Percentiles rank a stretch among this genome's conserved stretches.
phyloP scores from a whole-genome alignment of 192 early-diverging fungal species.

The Podila clonocystis region DNA sequence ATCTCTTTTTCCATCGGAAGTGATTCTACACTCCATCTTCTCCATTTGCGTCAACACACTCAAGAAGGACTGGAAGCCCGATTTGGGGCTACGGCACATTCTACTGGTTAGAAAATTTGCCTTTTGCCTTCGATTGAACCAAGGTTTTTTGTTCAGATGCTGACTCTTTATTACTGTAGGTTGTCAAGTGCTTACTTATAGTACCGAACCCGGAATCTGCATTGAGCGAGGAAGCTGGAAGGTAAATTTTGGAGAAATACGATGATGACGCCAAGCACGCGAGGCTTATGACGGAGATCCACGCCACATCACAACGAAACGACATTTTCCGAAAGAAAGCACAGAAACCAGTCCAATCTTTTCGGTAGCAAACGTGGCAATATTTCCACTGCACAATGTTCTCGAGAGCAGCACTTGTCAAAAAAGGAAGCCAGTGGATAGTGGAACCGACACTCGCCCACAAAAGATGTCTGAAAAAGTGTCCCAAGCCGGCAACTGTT shows the following conservation, averaged over 20 bases:
- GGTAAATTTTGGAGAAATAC: constrained; percentile 88
- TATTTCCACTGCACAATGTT: no score
- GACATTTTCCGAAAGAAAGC: no score
- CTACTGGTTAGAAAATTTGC: constrained; percentile 70
- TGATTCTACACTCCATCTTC: no score
- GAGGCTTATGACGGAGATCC: constrained; percentile 80
- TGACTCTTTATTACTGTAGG: constrained; percentile 56
- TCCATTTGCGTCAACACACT: constrained; percentile 96
- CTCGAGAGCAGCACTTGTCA: no score
- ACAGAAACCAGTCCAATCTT: no score
- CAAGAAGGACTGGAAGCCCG: constrained; percentile 96
- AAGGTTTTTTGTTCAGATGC: not conserved
- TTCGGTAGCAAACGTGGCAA: no score
- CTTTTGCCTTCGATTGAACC: constrained; percentile 3
- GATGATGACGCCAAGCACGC: constrained; percentile 86
- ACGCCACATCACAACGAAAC: constrained; percentile 57
- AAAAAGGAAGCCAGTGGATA: no score
- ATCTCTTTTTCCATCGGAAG: no score
- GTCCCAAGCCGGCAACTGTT: no score
- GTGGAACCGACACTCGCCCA: no score
- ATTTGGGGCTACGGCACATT: constrained; percentile 85
- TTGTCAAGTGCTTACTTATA: constrained; percentile 94
- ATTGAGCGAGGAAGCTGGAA: constrained; percentile 94
- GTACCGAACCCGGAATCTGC: constrained; percentile 96
- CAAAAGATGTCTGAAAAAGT: no score